Conservation (phyloP, 768 basidiomycete species). For the Boletellus ananiceps region DNA sequence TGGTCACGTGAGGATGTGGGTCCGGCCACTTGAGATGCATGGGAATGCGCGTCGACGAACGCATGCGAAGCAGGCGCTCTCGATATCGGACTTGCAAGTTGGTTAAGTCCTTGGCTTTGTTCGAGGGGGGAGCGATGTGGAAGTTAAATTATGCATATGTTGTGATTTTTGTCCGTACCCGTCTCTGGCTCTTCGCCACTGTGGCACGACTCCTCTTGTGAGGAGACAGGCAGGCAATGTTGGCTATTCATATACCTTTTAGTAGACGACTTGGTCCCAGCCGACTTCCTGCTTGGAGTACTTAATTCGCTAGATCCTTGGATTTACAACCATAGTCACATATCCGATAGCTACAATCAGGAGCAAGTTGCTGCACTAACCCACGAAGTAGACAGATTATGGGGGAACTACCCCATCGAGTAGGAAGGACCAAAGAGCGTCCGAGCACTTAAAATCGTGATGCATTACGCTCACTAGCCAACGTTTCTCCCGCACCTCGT, state of each 20-base stretch:
- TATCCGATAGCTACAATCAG: background rate
- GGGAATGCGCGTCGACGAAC: constrained; percentile 24
- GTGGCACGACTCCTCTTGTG: background rate
- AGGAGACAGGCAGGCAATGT: too few species aligned
- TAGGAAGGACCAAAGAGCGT: constrained; percentile 84
- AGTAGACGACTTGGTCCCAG: too few species aligned
- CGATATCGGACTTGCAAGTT: constrained; percentile 29
- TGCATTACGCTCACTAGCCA: constrained; percentile 94
- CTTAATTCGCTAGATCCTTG: too few species aligned
- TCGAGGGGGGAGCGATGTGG: background rate
- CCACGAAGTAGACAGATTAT: background rate
- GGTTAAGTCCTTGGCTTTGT: constrained; percentile 6
- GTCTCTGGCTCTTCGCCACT: background rate
- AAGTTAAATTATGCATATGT: constrained; percentile 15
- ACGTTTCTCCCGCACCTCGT: constrained; percentile 60
- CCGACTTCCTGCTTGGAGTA: too few species aligned
- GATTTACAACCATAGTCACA: background rate
- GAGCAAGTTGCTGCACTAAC: background rate
- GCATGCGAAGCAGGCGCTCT: constrained; percentile 28
- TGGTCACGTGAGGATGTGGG: constrained; percentile 82
- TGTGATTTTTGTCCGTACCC: background rate
- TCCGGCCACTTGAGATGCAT: constrained; percentile 57
- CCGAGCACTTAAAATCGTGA: constrained; percentile 81
- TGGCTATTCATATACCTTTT: too few species aligned
- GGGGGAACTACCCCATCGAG: constrained; percentile 32